Percentiles rank a stretch among this genome's conserved stretches.
Evolutionary conservation across 345 rosid genomes (phyloP).

Genomic region (Salix dunnii): DNA sequence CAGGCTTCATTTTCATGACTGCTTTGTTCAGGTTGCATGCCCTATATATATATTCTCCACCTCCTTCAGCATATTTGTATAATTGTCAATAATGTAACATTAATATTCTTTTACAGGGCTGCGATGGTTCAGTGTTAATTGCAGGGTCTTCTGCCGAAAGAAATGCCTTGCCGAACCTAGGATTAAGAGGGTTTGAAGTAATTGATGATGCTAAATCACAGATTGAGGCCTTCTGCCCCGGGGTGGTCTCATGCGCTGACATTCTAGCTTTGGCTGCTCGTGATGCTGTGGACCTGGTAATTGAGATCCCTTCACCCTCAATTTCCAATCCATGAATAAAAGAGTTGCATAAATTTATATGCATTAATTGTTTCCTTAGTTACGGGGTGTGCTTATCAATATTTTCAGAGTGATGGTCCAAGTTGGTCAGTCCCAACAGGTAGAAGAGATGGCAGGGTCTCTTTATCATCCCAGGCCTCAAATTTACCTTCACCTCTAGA

Average conservation of each 20-base stretch:
- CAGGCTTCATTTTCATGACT: constrained; percentile 74
- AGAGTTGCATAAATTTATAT: neutral
- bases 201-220: constrained; percentile 39
- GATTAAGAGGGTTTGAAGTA: constrained; percentile 36
- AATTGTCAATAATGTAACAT: neutral
- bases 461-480: constrained; percentile 45
- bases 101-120: constrained; percentile 21
- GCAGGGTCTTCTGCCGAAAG: constrained; percentile 32
- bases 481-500: constrained; percentile 63
- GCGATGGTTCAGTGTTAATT: constrained; percentile 37
- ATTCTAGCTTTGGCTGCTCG: constrained; percentile 42
- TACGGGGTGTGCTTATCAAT: too few species aligned
- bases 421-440: constrained; percentile 76
- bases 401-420: constrained; percentile 53
- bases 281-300: constrained; percentile 38
- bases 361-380: too few species aligned
- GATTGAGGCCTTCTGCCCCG: constrained; percentile 35
- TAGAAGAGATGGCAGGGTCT: constrained; percentile 68
- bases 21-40: constrained; percentile 56
- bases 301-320: neutral
- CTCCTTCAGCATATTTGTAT: neutral
- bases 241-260: constrained; percentile 43
- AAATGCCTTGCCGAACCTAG: constrained; percentile 28
- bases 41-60: neutral
- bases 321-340: neutral